Evolutionary conservation across 371 early-diverging fungal genomes (phyloP), one percentile per base, ranked within the genome.

Genomic region (Mortierella sp.): DNA sequence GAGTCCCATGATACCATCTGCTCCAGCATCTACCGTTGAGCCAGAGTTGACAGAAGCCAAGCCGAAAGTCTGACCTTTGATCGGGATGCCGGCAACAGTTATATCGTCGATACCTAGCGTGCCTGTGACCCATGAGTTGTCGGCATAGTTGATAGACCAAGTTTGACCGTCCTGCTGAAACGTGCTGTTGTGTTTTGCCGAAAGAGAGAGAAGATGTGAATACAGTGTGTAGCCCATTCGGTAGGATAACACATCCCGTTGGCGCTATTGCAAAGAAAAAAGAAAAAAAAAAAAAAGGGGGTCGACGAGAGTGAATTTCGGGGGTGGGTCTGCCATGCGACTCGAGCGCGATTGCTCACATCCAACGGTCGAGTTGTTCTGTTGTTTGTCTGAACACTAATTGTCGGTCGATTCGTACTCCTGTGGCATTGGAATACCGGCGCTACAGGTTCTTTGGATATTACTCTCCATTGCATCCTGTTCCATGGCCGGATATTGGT

Each of bases 1-100:
- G 0, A 74, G 55, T 14, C 76, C 76, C 49, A 74, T 34, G n/a
- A 74, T 74, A 2, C 76, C 76, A 31, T 74, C 76, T 21, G 63
- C 69, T 2, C 73, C 73, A 28, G 64, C 27, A 9, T 52, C 41
- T 2, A 41, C 65, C 16, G 65, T 57, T 3, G 51, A 26, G 18
- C 62, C 69, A 14, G 61, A 52, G 31, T 68, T 74, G 54, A 61
- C 28, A 6, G 64, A 51, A 18, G 76, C 76, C 12, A 74, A 21
- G 1, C 76, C 76, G 46, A 74, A 64, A n/a, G 65, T 74, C 47
- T 74, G 76, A 9, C 42, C 19, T 13, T 14, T 24, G 27, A 74
- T 16, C 6, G 46, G n/a, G 50, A 74, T 68, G 0, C 76, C 76
- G 30, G 69, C 76, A 18, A 74, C 65, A n/a, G 52, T 61, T 10